Evolutionary conservation across 2,329 filamentous ascomycete species (phyloP), one percentile per base, ranked within the genome.

Genomic region (Cyphellophora attinorum): DNA sequence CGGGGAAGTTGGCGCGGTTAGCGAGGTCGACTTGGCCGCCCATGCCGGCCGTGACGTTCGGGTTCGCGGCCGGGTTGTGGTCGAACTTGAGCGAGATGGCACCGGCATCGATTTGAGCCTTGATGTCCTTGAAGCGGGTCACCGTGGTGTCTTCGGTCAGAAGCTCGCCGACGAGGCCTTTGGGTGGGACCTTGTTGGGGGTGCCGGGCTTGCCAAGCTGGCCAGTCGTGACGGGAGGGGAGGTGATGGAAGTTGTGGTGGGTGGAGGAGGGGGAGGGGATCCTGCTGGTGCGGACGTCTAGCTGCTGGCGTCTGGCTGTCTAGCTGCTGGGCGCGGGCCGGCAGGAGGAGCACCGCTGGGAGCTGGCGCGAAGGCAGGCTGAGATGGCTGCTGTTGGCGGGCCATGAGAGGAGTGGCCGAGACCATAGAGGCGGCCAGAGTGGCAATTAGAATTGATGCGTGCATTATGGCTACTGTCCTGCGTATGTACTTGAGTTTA

Each of bases 21-120:
- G 49, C 49, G 11, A 49, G 41, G 27, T 46, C 41, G 37, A 49
- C 45, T 21, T 48, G 39, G 51, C 57, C 27, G 45, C 56, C 42
- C 46, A 45, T 11, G 44, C 48, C 40, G 48, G 40, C 23, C 4
- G 39, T 35, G 28, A 38, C 29, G 21, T 27, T 37, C 3, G 42
- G 38, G 35, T 49, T 50, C 27, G 49, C 46, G 8, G 34, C 41
- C 2, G 42, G 41, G 39, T 46, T 50, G 42, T 49, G 48, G 39
- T 50, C 46, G 37, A 50, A 51, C 27, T 47, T 44, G 35, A 50
- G 44, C 29, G 32, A 37, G 31, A 42, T 33, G 31, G 32, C 39
- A 23, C 42, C 43, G 5, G 40, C 38, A 10, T 21, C 38, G 16
- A 48, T 31, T 11, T 41, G 33, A 17, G 35, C 27, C 14, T 42